Evolutionary conservation across 352 stramenopile species (phyloP), one percentile per base, ranked within the genome.

Genomic region (Pythium rhizo-oryzae): DNA sequence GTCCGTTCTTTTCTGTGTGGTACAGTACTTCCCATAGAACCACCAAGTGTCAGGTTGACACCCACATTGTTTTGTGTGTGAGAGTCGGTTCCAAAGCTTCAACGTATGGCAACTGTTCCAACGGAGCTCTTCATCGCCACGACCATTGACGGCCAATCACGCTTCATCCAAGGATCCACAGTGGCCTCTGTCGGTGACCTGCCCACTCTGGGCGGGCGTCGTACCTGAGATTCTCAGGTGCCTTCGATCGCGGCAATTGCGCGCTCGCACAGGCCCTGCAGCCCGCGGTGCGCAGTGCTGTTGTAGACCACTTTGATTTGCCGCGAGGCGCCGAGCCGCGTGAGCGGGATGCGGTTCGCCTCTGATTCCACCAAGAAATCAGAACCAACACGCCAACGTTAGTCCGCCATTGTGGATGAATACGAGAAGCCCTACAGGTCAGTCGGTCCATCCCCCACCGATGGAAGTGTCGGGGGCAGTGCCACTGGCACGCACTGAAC

Each of bases 251-350:
- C 78, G 28, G 78, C 76, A 25, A 89, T 69, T 6, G 81, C 73
- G 8, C 75, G 71, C 28, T 89, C 81, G 65, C 83, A 89, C n/a
- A 91, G 62, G 28, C 79, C 51, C n/a, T 80, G 63, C n/a, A 91
- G 59, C 16, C 72, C 70, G 28, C 50, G 41, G n/a, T 85, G 77
- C 28, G 41, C 37, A 3, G 76, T 77, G 55, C 67, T 79, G 71
- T 89, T 89, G 73, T 87, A 89, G 43, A 90, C 65, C 56, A 85
- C 74, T 66, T 85, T 88, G 28, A 87, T 61, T 30, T 82, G 72
- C 13, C 83, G 71, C 24, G 78, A 82, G 8, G 78, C 83, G 7
- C 83, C 83, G 16, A 89, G 67, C 2, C 83, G 79, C 9, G 78
- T 89, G 50, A 91, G 62, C 1, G 81, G 77, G 47, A 82, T 78